Evolutionary conservation across 768 basidiomycete species (phyloP).

Genomic region (Tremella fuciformis): DNA sequence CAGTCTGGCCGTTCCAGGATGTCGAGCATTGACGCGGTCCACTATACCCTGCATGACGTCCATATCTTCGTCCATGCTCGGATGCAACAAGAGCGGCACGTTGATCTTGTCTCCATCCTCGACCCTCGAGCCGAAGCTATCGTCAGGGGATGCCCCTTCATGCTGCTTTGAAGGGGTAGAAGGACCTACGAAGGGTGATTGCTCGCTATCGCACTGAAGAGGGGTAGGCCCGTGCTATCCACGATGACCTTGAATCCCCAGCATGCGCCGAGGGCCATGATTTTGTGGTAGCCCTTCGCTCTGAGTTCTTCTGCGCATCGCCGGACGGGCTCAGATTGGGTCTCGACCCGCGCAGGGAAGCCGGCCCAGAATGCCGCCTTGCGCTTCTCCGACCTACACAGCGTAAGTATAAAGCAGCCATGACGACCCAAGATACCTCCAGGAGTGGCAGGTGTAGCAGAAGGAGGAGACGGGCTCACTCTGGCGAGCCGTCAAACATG

Average conservation of each 20-base stretch:
- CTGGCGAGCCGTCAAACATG: constrained; percentile 60
- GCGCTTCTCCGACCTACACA: constrained; percentile 33
- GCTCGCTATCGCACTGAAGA: constrained; percentile 51
- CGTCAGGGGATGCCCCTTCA: constrained; percentile 37
- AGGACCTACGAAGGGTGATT: constrained; percentile 58
- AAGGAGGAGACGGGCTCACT: constrained; percentile 47
- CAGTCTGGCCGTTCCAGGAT: too few relatives aligned
- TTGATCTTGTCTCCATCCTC: constrained; percentile 59
- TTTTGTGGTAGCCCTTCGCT: constrained; percentile 25
- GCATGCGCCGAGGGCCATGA: constrained; percentile 43
- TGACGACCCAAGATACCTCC: too few relatives aligned
- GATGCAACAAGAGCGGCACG: constrained; percentile 61
- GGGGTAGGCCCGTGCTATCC: constrained; percentile 7
- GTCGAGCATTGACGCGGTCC: too few relatives aligned
- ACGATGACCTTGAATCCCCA: constrained; percentile 42
- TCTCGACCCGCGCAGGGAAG: constrained; percentile 59
- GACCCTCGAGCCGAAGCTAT: constrained; percentile 34
- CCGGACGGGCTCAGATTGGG: constrained; percentile 14
- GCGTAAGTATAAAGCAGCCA: constrained; percentile 48
- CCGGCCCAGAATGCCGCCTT: constrained; percentile 55
- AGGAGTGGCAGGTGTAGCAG: background rate
- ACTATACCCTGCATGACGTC: constrained; percentile 49
- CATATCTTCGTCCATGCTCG: constrained; percentile 61
- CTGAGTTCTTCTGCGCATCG: constrained; percentile 13
- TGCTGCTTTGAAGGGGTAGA: too few relatives aligned